Base-by-base conservation (phyloP, 805 yeast genomes). In the Hanseniaspora thailandica region DNA sequence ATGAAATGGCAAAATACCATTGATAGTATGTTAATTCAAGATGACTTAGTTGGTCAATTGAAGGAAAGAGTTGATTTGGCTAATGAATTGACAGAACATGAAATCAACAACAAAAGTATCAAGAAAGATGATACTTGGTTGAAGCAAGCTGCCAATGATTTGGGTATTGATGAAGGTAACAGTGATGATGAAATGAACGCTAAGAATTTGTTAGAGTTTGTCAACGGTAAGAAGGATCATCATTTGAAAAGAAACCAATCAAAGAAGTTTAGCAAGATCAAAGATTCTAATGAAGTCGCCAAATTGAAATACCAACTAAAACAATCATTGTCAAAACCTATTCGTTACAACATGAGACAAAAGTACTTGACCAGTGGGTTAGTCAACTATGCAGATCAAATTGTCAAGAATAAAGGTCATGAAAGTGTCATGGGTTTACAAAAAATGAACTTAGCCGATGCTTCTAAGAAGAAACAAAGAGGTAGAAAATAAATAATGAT, bases 101-200 rank as follows among this genome's bases (percentile, higher is more conserved):
- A 78, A 38, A 71, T 81, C 15, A 76, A 82, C 2, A 67, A 77
- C 2, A 76, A 81, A 19, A 76, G 84, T 5, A 67, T 78, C 33
- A 72, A 71, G 36, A 84, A 82, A 60, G 93, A 87, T 58, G 80
- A 80, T 54, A 72, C 78, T 23, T 88, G 97, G 97, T 71, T 88
- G 56, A 76, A 78, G 55, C 80, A 86, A 62, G 97, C 96, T 0
- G 97, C 97, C 0, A 93, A 84, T 51, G 98, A 93, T 48, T 72
- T 93, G 54, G 98, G 95, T 8, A 68, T 89, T 38, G 96, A 85
- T 34, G 73, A 81, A 48, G 67, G 80, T 51, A 71, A 76, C 44
- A 89, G 82, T 54, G 69, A 84, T 43, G 88, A 78, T 51, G 52
- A 31, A 40, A 20, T 48, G 20, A 41, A 48, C 41, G 41, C 47